Evolutionary conservation across 768 basidiomycete genomes (phyloP).

Genomic region (Leucocoprinus sp.): DNA sequence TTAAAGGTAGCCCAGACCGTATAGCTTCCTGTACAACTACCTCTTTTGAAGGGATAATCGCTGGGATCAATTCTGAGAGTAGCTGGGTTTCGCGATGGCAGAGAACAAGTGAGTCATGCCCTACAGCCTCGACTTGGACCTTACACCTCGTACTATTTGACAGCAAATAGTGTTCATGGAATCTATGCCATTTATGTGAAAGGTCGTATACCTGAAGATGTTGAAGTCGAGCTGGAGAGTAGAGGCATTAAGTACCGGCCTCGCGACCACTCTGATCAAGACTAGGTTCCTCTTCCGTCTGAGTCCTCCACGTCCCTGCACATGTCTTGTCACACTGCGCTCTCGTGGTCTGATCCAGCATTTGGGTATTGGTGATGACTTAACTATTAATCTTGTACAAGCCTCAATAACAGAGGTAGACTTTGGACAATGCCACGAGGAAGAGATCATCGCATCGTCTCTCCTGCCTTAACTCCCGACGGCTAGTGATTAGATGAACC

Average conservation of each 20-base stretch:
- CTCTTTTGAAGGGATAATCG: constrained; percentile 87
- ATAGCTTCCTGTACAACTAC: constrained; percentile 84
- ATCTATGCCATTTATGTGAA: constrained; percentile 91
- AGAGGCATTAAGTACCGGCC: constrained; percentile 82
- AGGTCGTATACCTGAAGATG: constrained; percentile 78
- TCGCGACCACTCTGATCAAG: constrained; percentile 70
- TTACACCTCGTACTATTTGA: constrained; percentile 7
- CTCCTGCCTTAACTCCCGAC: no score
- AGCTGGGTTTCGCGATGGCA: constrained; percentile 99
- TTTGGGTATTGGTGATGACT: no score
- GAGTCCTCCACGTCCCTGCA: not conserved
- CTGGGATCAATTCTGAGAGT: constrained; percentile 74
- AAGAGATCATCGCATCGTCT: no score
- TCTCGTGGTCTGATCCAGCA: no score
- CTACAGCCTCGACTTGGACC: constrained; percentile 2
- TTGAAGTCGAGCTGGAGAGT: constrained; percentile 71
- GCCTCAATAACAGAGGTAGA: no score
- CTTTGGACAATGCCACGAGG: no score
- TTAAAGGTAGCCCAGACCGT: constrained; percentile 81
- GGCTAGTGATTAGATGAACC: not conserved
- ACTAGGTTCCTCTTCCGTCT: constrained; percentile 25
- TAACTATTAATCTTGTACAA: no score
- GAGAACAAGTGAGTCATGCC: constrained; percentile 61
- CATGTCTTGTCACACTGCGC: not conserved
- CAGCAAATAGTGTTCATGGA: constrained; percentile 80